phyloP scores from a whole-genome alignment of 495 filamentous ascomycete genomes.

The Penicillium canariense region DNA sequence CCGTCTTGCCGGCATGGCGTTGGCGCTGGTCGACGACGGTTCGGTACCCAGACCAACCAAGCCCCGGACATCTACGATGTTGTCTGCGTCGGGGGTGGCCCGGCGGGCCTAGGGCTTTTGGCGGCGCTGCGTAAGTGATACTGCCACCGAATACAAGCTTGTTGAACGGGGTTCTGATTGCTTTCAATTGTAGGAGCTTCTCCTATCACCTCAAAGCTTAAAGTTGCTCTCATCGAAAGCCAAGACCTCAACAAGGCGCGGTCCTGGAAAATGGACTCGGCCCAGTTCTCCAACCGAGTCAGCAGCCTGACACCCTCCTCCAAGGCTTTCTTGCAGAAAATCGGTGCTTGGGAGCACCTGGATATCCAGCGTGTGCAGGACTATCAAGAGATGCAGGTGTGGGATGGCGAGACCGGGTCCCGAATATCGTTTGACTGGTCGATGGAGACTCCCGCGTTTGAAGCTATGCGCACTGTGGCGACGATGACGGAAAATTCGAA shows the following conservation, averaged over 20 bases:
- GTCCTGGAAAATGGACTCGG: conserved; percentile 60
- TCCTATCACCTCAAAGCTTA: conserved; percentile 69
- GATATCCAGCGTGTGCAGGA: conserved; percentile 68
- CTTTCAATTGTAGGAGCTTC: conserved; percentile 52
- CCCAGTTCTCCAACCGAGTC: conserved; percentile 86
- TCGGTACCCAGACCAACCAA: conserved; percentile 26
- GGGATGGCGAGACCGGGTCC: conserved; percentile 88
- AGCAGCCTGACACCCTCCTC: conserved; percentile 90
- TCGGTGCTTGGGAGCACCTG: conserved; percentile 85
- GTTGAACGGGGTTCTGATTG: neutral
- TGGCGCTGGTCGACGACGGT: conserved; percentile 27
- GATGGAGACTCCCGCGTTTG: conserved; percentile 46
- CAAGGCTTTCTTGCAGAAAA: conserved; percentile 64
- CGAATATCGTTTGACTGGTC: conserved; percentile 85
- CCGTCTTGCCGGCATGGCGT: conserved; percentile 39
- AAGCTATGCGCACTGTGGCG: conserved; percentile 64
- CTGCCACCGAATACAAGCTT: neutral
- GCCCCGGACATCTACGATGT: conserved; percentile 76
- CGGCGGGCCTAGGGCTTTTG: conserved; percentile 84
- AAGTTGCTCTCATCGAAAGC: conserved; percentile 84
- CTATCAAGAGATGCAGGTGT: conserved; percentile 93
- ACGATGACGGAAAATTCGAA: conserved; percentile 97
- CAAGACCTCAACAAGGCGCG: conserved; percentile 72
- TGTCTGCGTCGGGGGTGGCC: conserved; percentile 94
- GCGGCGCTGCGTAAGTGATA: conserved; percentile 72